Evolutionary conservation across 2,329 filamentous ascomycete species (phyloP).

Genomic region (Dichotomopilus funicola): DNA sequence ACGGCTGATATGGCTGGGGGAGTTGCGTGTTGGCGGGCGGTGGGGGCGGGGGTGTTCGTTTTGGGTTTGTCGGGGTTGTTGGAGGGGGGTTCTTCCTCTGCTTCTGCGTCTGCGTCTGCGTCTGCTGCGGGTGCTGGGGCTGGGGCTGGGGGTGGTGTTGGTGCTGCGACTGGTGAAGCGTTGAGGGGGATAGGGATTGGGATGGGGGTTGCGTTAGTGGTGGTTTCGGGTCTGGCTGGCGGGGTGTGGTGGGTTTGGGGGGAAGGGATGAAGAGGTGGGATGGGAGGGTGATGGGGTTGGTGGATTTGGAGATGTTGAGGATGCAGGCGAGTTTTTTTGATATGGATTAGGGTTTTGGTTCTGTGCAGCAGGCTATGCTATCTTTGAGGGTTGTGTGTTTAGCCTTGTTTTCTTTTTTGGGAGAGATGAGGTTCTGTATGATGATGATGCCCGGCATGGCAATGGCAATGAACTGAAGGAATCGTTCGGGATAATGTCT

Average conservation of each 20-base stretch:
- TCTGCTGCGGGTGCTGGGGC: constrained; percentile 8
- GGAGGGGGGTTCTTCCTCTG: constrained; percentile 31
- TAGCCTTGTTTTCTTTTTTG: too few species aligned
- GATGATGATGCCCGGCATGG: too few species aligned
- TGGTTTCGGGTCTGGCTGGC: constrained; percentile 31
- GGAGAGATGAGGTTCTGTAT: too few species aligned
- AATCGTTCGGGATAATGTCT: too few species aligned
- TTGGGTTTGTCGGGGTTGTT: constrained; percentile 32
- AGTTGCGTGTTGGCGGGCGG: constrained; percentile 35
- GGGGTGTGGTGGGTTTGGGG: constrained; percentile 38
- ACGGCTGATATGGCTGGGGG: constrained; percentile 43
- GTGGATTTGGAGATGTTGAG: constrained; percentile 40
- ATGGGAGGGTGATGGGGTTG: constrained; percentile 42
- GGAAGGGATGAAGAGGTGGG: constrained; percentile 36
- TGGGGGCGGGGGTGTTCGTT: constrained; percentile 39
- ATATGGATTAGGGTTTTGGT: constrained; percentile 13
- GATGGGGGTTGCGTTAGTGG: constrained; percentile 29
- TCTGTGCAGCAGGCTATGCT: too few species aligned
- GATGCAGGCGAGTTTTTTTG: constrained; percentile 33
- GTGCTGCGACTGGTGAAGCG: too few species aligned
- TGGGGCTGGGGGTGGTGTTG: too few species aligned
- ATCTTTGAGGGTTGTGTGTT: too few species aligned
- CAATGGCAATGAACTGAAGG: too few species aligned
- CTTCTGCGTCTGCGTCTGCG: constrained; percentile 36
- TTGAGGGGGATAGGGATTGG: too few species aligned